These are phyloP conservation scores for Grosmannia clavigera DNA, from an alignment of 2,329 filamentous ascomycete species.

Conservation along the genomic window DNA sequence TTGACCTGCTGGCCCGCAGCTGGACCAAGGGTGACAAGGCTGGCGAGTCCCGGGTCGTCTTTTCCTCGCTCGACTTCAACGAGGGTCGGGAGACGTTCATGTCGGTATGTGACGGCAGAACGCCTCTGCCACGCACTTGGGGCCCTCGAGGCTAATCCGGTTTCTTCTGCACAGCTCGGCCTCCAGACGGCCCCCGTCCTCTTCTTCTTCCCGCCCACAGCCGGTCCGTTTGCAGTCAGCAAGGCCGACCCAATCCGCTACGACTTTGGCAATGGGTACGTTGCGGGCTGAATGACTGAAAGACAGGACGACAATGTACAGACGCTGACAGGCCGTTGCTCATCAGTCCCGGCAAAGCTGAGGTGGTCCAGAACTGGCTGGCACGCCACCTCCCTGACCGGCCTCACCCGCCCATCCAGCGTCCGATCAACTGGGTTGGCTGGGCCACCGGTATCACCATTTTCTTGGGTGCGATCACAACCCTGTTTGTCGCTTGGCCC, in stretches of 20 bases:
- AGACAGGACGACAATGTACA: no score
- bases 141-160: not conserved
- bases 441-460: slow-evolving; percentile 56
- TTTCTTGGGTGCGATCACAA: slow-evolving; percentile 57
- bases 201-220: slow-evolving; percentile 74
- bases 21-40: slow-evolving; percentile 79
- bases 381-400: slow-evolving; percentile 64
- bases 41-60: slow-evolving; percentile 60
- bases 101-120: slow-evolving; percentile 45
- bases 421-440: slow-evolving; percentile 78
- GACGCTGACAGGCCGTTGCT: not conserved
- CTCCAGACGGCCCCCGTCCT: slow-evolving; percentile 91
- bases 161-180: slow-evolving; percentile 51
- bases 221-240: slow-evolving; percentile 63
- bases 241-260: slow-evolving; percentile 61
- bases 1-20: slow-evolving; percentile 73
- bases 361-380: slow-evolving; percentile 69
- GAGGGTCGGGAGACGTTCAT: slow-evolving; percentile 79
- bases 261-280: slow-evolving; percentile 74
- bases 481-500: slow-evolving; percentile 58
- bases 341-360: slow-evolving; percentile 58
- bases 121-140: not conserved
- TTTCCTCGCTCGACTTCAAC: slow-evolving; percentile 75
- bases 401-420: slow-evolving; percentile 63
- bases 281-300: not conserved